Evolutionary conservation across 2,329 filamentous ascomycete genomes (phyloP), one percentile per base, ranked within the genome.

Genomic region (Furcasterigmium furcatum): DNA sequence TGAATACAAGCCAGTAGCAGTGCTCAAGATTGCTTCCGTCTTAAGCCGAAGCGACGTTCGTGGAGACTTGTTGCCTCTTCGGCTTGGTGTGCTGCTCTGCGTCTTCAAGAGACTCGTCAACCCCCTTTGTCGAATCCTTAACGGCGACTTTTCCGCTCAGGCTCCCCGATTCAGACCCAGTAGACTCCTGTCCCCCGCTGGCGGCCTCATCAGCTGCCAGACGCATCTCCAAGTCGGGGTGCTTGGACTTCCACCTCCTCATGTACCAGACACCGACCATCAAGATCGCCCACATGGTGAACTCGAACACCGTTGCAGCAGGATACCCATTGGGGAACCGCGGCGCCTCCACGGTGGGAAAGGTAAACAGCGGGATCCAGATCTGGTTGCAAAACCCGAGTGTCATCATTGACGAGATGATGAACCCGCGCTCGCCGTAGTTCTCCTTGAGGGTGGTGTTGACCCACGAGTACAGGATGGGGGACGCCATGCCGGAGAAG

Each of bases 401-500:
- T 0, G 64, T 67, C 57, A 59, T 64, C 64, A 58, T 66, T 21
- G 44, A 64, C 36, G 55, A 60, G 21, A 63, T 61, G 40, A 62
- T 56, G 13, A 63, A 49, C 0, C 60, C 60, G 9, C 61, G 53
- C 45, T 64, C 60, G 14, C 60, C 60, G 19, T 62, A 59, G 39
- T 62, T 61, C 27, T 59, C 58, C 19, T 58, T 59, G 7, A 62
- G 56, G 6, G 58, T 61, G 6, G 52, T 55, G 45, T 63, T 63
- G 27, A 62, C 49, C 60, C 59, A 63, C 5, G 61, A 61, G 49
- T 64, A 64, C 47, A 49, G 16, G 16, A 63, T 61, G 9, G 60
- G 60, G 0, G 60, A 60, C 2, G 60, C 58, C 51, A 59, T 61
- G 30, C 57, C 59, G 3, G 55, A 59, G 32, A 61, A 57, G 12